A percentile compares a stretch with the other conserved stretches of the same genome.
Evolutionary conservation across 140 eudicot genomes (phyloP).

Genomic region (Cichorium intybus): DNA sequence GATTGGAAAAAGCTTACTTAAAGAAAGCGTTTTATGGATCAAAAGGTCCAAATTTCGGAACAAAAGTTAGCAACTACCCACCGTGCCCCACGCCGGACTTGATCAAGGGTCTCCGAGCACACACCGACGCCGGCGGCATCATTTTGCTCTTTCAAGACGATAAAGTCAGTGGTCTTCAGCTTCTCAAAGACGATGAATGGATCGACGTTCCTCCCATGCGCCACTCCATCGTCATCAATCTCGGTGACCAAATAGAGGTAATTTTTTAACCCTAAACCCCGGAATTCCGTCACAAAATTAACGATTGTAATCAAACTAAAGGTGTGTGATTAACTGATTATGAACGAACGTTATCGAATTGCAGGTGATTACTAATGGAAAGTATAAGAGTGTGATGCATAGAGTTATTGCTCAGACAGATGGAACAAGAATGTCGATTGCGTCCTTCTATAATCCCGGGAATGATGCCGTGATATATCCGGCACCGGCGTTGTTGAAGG

Average conservation of each 20-base stretch:
- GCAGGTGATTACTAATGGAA: conserved; percentile 58
- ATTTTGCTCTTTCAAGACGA: conserved; percentile 77
- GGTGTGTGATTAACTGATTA: no score
- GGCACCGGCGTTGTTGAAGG: conserved; percentile 51
- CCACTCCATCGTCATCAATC: conserved; percentile 74
- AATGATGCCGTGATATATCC: conserved; percentile 60
- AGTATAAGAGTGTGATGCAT: conserved; percentile 66
- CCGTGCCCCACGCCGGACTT: conserved; percentile 76
- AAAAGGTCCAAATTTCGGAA: no score
- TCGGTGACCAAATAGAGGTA: conserved; percentile 88
- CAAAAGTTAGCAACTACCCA: conserved; percentile 84
- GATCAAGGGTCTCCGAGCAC: conserved; percentile 84
- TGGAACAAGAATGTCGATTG: conserved; percentile 65
- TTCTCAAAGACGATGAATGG: conserved; percentile 72
- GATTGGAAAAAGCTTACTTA: conserved; percentile 72
- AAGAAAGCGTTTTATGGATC: conserved; percentile 62
- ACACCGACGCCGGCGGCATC: conserved; percentile 80
- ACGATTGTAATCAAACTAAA: no score
- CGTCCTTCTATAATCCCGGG: conserved; percentile 71
- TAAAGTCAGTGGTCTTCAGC: conserved; percentile 76
- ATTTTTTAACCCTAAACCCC: background rate
- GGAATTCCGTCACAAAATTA: no score
- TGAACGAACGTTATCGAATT: conserved; percentile 2
- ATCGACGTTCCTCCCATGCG: conserved; percentile 75
- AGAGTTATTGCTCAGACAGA: conserved; percentile 65